A percentile compares a stretch with the other conserved stretches of the same genome.
These are phyloP conservation scores for Pyrus bretschneideri DNA, from an alignment of 306 rosid species.

Conservation along the genomic window DNA sequence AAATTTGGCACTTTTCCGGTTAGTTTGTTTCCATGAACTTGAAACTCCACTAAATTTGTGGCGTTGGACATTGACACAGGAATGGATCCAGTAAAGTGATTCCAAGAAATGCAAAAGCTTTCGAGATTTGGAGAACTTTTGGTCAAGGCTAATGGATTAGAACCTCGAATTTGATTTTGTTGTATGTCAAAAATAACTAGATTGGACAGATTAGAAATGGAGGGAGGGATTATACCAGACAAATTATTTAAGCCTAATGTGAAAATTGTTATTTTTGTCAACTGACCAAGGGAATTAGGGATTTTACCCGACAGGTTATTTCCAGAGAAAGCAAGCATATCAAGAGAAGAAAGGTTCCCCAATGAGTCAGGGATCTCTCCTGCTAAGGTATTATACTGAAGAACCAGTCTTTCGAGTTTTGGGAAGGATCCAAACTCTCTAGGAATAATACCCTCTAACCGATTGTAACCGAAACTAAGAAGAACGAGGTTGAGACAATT, in stretches of 20 bases:
- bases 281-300: not conserved
- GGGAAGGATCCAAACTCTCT: not conserved
- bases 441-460: not conserved
- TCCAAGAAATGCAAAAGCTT: accelerated
- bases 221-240: constrained; percentile 16
- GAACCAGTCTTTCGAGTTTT: not conserved
- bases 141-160: not conserved
- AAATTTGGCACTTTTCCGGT: not conserved
- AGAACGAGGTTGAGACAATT: not conserved
- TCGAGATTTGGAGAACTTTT: not conserved
- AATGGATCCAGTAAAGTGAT: not conserved
- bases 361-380: not conserved
- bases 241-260: not conserved
- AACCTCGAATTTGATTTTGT: not conserved
- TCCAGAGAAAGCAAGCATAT: not conserved
- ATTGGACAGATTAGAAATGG: constrained; percentile 22
- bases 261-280: not conserved
- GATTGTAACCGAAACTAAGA: not conserved
- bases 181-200: not conserved
- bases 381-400: too few species aligned
- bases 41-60: not conserved
- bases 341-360: not conserved
- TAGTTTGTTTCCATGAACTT: not conserved
- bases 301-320: not conserved
- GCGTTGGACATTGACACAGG: not conserved